phyloP scores from a whole-genome alignment of 2,329 filamentous ascomycete genomes.

The Cryphonectria carpinicola region DNA sequence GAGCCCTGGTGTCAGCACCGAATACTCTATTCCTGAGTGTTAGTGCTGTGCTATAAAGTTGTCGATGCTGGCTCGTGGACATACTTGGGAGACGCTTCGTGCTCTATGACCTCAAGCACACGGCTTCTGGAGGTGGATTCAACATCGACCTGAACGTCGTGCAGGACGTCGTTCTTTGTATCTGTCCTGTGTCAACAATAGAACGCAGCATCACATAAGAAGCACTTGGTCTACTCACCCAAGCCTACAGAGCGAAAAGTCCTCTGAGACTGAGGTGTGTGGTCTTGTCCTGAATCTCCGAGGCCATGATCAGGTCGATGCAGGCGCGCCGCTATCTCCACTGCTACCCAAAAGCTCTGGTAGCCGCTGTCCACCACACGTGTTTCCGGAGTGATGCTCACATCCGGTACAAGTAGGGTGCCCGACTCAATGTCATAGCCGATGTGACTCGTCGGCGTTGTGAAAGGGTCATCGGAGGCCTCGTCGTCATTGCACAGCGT shows the following conservation, averaged over 20 bases:
- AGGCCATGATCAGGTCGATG: background rate
- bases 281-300: background rate
- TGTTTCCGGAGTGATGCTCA: constrained; percentile 25
- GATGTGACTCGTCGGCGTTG: background rate
- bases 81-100: constrained; percentile 49
- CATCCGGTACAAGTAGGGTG: constrained; percentile 13
- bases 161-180: constrained; percentile 24
- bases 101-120: constrained; percentile 52
- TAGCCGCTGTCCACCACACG: constrained; percentile 15
- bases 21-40: constrained; percentile 42
- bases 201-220: no score
- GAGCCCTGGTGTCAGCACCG: constrained; percentile 47
- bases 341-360: constrained; percentile 28
- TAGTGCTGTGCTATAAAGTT: background rate
- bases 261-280: background rate
- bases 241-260: background rate
- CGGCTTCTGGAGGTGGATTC: constrained; percentile 29
- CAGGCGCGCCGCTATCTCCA: constrained; percentile 21
- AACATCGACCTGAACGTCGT: constrained; percentile 20
- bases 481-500: background rate
- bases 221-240: background rate
- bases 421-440: background rate
- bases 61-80: constrained; percentile 24
- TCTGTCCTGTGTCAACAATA: constrained; percentile 14
- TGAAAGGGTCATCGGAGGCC: constrained; percentile 16